A percentile compares a stretch with the other conserved stretches of the same genome.
phyloP scores from a whole-genome alignment of 768 basidiomycete genomes.

The Kwoniella heveanensis region DNA sequence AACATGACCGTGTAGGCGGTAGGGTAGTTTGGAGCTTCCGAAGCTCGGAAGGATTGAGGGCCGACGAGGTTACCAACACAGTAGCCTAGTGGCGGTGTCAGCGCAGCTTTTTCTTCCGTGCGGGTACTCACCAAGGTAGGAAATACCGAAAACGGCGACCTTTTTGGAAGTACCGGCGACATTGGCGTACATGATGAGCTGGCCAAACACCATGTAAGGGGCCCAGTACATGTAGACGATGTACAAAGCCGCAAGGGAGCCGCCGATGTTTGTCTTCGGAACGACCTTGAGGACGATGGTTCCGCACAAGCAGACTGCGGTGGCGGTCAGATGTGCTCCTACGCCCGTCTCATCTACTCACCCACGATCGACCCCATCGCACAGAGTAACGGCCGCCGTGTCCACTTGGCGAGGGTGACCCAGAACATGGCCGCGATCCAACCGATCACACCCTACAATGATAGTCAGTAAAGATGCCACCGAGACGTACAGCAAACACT shows the following conservation, averaged over 20 bases:
- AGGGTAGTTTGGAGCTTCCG: conserved; percentile 38
- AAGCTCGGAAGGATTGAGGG: conserved; percentile 40
- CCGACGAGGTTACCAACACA: conserved; percentile 27
- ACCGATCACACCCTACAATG: conserved; percentile 33
- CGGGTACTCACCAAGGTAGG: conserved; percentile 38
- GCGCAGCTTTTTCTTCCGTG: too few species aligned
- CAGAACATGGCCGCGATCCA: conserved; percentile 38
- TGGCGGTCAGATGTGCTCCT: background rate
- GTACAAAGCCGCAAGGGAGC: conserved; percentile 39
- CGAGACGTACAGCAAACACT: conserved; percentile 5
- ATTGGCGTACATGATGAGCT: conserved; percentile 34
- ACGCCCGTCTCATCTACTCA: background rate
- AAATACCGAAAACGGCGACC: conserved; percentile 34
- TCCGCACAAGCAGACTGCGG: conserved; percentile 29
- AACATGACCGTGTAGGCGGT: conserved; percentile 40
- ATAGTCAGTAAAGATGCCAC: background rate
- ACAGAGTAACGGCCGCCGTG: conserved; percentile 28
- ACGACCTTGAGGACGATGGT: conserved; percentile 41
- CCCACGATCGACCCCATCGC: conserved; percentile 32
- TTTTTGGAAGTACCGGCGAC: conserved; percentile 44
- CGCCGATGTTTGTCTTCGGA: conserved; percentile 39
- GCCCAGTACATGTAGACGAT: conserved; percentile 48
- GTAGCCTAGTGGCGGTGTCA: conserved; percentile 8
- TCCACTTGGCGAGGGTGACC: conserved; percentile 35
- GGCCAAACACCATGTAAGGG: conserved; percentile 34